phyloP scores from a whole-genome alignment of 495 filamentous ascomycete species.

The Aspergillus affinis region DNA sequence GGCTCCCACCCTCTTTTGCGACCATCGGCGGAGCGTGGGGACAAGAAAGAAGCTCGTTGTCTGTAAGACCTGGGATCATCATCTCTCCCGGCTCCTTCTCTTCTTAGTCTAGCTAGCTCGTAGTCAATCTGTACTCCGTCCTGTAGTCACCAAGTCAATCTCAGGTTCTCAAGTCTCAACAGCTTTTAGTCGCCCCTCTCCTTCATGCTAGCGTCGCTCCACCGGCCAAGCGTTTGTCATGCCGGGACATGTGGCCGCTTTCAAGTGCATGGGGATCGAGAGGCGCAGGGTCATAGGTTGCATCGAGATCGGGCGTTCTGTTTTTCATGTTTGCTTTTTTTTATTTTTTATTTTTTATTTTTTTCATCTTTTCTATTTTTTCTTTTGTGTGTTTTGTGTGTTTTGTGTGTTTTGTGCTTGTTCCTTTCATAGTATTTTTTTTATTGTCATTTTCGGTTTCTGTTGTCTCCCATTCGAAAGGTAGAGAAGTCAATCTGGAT shows the following conservation, averaged over 20 bases:
- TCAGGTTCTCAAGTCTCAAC: constrained; percentile 6
- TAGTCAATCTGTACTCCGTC: neutral
- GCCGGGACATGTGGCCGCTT: constrained; percentile 29
- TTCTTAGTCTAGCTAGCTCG: constrained; percentile 6
- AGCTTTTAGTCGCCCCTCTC: constrained; percentile 8
- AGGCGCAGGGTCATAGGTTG: constrained; percentile 11
- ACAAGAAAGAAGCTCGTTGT: constrained; percentile 2
- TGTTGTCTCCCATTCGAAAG: neutral
- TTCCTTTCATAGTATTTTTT: neutral
- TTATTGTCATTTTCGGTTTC: no score
- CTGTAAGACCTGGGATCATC: neutral
- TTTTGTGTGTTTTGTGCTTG: neutral
- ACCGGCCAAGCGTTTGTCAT: constrained; percentile 19
- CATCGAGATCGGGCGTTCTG: constrained; percentile 17
- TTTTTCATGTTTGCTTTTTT: neutral
- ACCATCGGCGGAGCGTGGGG: neutral
- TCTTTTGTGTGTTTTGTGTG: neutral
- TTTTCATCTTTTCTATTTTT: neutral
- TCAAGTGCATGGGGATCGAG: constrained; percentile 23
- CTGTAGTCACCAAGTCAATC: constrained; percentile 3
- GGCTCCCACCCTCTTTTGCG: neutral
- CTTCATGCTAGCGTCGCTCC: constrained; percentile 4
- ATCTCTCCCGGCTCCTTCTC: neutral
- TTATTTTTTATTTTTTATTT: constrained; percentile 6
- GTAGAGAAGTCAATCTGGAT: neutral